Base-by-base conservation (phyloP, 1,139 yeast genomes). In the Hemisphaericaspora subhashii region DNA sequence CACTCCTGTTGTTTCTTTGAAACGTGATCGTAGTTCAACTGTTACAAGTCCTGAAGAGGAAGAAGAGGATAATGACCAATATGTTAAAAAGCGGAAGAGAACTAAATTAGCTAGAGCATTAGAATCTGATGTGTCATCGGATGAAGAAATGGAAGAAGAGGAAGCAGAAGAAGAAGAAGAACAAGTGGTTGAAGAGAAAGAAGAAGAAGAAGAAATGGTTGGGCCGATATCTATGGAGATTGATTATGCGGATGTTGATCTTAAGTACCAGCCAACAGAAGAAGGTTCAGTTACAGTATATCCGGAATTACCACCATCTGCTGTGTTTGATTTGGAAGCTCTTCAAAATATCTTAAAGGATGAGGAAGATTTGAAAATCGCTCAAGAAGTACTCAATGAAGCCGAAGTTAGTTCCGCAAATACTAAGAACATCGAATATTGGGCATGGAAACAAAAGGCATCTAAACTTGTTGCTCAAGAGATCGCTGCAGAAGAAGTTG, bases 391-490 rank as follows among this genome's bases (percentile, higher is more conserved):
- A 0, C 58, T 84, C 18, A 53, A 48, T 11, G 60, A 58, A 1
- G 52, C 60, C 3, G 58, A 49, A 12, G 44, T 45, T 11, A 43
- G 55, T 5, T 47, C 63, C 1, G 52, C 58, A 1, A 45, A 55
- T 0, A 45, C 53, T 0, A 64, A 65, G 10, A 66, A 74, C 47
- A 54, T 77, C 5, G 74, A 70, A 13, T 81, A 78, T 44, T 83
- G 88, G 88, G 79, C 84, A 0, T 85, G 90, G 88, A 79, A 76
- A 45, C 72, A 68, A 33, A 66, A 62, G 42, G 74, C 75, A 35
- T 44, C 46, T 2, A 58, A 62, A 28, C 37, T 36, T 13, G 46
- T 55, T 2, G 35, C 48, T 1, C 47, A 59, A 7, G 52, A 50
- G 27, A 57, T 68, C 34, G 51, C 64, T 34, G 51, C 64, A 22